Conservation (phyloP, 2,329 filamentous ascomycete species). For the Ascocoryne sarcoides region DNA sequence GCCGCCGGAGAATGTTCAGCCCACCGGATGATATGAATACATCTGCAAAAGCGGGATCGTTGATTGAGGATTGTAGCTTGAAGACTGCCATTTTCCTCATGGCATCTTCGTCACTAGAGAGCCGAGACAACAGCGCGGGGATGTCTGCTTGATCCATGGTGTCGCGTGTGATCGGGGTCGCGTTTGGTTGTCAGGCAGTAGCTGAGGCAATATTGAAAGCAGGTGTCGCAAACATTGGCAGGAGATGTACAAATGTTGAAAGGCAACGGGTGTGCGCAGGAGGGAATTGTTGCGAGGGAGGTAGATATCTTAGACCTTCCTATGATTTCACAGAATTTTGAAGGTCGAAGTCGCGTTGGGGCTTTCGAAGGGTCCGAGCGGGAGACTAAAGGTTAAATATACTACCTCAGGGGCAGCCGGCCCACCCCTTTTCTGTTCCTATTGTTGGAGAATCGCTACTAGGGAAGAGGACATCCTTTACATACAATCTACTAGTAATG, state of each 20-base stretch:
- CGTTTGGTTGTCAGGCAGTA: background rate
- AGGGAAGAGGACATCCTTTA: too few relatives aligned
- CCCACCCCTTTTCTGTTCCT: too few relatives aligned
- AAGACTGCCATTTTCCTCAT: constrained; percentile 98
- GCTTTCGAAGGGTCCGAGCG: too few relatives aligned
- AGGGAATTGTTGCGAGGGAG: too few relatives aligned
- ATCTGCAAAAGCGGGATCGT: constrained; percentile 92
- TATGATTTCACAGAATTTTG: too few relatives aligned
- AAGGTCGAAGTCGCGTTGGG: too few relatives aligned
- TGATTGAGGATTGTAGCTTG: constrained; percentile 91
- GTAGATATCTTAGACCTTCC: too few relatives aligned
- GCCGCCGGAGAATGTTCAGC: constrained; percentile 66
- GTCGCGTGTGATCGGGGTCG: background rate
- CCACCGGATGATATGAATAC: constrained; percentile 90
- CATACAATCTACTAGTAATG: too few relatives aligned
- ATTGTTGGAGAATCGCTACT: too few relatives aligned
- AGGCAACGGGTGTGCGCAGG: background rate
- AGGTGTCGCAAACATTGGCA: background rate
- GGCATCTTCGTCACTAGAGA: constrained; percentile 71
- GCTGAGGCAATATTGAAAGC: background rate
- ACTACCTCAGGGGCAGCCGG: too few relatives aligned
- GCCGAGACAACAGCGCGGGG: constrained; percentile 53
- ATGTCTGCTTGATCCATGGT: constrained; percentile 57
- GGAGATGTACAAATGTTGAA: background rate
- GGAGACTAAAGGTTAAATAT: too few relatives aligned